Base-by-base conservation (phyloP, 2,329 filamentous ascomycete genomes). In the Didymella lethalis region DNA sequence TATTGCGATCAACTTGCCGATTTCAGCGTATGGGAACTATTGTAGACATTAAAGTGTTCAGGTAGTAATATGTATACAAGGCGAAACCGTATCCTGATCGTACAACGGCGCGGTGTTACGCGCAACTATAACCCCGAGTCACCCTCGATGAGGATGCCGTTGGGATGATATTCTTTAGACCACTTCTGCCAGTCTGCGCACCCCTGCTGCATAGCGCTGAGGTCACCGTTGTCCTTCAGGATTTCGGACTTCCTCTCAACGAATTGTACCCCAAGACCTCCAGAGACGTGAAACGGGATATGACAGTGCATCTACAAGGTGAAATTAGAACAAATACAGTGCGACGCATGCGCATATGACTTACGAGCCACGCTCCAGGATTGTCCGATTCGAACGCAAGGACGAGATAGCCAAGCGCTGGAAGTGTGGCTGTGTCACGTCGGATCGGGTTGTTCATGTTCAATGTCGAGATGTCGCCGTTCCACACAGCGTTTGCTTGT, bases 231-330 rank as follows among this genome's bases (percentile, higher is more conserved):
- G 2, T 50, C 51, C 2, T 50, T 45, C 5, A 61, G 20, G 16
- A 77, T 75, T 28, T 75, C 73, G 4, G 56, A 60, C 16, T 72
- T 68, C 32, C 77, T 67, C 66, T 84, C 85, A 0, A 86, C 61
- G 64, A 86, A 85, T 64, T 86, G 83, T 3, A 86, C 74, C 4
- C 78, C 80, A 18, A 89, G 77, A 2, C 76, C 76, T 0, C 67
- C 69, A 12, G 71, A 65, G 14, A 77, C 54, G 54, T 77, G 75
- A 62, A 76, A 76, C 2, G 72, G 74, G 16, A 77, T 75, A 43
- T 78, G 76, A 57, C 76, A 77, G 54, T 78, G 76, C 76, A 77
- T 77, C 56, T 59, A 25, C n/a, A 20, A 20, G 26, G 7, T 36
- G 6, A 31, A 4, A 4, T 59, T 50, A 59, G 50, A 34, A 43